Conservation (phyloP, 2,329 filamentous ascomycete species). For the Nothophaeocryptopus gaeumannii region DNA sequence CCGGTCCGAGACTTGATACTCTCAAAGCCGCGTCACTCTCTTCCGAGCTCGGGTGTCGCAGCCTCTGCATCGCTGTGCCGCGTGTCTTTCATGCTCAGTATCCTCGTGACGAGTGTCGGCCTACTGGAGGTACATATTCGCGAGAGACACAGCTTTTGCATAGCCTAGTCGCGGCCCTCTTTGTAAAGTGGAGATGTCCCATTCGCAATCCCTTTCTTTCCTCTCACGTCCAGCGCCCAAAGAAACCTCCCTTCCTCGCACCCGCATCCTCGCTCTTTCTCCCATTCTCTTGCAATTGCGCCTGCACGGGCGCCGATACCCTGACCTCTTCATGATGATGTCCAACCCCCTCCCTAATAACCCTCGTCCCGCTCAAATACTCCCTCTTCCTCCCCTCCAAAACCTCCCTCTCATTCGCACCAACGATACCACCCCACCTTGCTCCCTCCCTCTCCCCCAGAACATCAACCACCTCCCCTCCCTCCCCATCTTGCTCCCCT, state of each 20-base stretch:
- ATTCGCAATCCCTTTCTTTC: neutral
- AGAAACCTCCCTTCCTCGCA: conserved; percentile 12
- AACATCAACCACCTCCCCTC: neutral
- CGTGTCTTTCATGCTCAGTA: too few species aligned
- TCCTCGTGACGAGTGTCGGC: too few species aligned
- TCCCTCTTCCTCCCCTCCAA: conserved; percentile 5
- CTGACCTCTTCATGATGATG: neutral
- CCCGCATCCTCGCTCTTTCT: neutral
- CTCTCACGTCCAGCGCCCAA: conserved; percentile 14
- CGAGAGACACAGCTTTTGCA: too few species aligned
- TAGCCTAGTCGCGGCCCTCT: too few species aligned
- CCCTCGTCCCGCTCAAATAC: conserved; percentile 10
- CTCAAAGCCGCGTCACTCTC: too few species aligned
- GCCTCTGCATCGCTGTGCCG: too few species aligned
- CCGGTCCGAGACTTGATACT: too few species aligned
- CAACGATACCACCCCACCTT: conserved; percentile 10
- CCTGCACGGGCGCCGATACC: neutral
- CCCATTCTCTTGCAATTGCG: too few species aligned
- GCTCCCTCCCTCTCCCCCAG: conserved; percentile 2
- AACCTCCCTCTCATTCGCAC: conserved; percentile 6
- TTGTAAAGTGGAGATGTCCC: too few species aligned
- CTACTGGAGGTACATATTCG: too few species aligned
- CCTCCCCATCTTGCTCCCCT: conserved; percentile 32
- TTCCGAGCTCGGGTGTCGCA: too few species aligned
- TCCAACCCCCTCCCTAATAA: neutral